Evolutionary conservation across 805 yeast genomes (phyloP).

Genomic region (Kodamaea fukazawae): DNA sequence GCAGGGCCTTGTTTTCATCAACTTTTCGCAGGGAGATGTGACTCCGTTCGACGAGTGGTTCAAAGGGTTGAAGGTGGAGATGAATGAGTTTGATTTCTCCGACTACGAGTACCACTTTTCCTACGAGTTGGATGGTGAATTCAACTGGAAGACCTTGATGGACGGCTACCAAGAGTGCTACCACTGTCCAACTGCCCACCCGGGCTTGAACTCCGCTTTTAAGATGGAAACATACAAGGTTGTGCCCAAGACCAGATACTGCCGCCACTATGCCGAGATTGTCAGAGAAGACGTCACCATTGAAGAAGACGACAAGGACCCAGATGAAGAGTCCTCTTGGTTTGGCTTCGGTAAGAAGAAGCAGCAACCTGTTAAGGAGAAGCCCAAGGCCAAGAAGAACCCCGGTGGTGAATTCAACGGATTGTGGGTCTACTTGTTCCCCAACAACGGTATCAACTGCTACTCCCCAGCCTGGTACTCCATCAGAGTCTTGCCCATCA

Average conservation of each 20-base stretch:
- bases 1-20: constrained; percentile 57
- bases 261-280: constrained; percentile 60
- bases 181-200: constrained; percentile 68
- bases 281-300: constrained; percentile 36
- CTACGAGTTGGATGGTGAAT: constrained; percentile 59
- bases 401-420: constrained; percentile 63
- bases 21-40: constrained; percentile 45
- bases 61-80: constrained; percentile 48
- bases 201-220: constrained; percentile 56
- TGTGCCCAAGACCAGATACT: constrained; percentile 55
- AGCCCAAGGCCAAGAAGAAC: constrained; percentile 34
- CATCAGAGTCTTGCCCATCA: constrained; percentile 55
- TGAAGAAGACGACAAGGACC: constrained; percentile 31
- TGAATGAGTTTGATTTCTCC: constrained; percentile 56
- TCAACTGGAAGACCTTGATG: constrained; percentile 67
- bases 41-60: constrained; percentile 54
- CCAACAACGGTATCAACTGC: constrained; percentile 60
- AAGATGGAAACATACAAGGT: constrained; percentile 65
- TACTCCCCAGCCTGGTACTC: constrained; percentile 68
- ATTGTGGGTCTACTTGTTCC: constrained; percentile 60
- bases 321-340: constrained; percentile 40
- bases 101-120: constrained; percentile 66
- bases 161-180: constrained; percentile 69
- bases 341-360: constrained; percentile 47
- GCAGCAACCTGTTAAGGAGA: constrained; percentile 14